Conservation (phyloP, 1,284 basidiomycete genomes). For the Ganoderma leucocontextum region DNA sequence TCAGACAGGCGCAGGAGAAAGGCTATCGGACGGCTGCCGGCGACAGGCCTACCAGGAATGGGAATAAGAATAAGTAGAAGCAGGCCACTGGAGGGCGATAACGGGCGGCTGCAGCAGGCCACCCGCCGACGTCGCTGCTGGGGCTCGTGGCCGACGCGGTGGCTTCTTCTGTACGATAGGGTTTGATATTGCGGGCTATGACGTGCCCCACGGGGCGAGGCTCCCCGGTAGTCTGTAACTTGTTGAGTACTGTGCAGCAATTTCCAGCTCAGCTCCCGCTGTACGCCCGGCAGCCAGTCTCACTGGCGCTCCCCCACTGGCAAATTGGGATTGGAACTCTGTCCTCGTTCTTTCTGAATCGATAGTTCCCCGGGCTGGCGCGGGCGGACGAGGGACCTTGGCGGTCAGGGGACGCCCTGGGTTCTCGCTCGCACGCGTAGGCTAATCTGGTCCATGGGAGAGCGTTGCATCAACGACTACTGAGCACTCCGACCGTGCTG, state of each 20-base stretch:
- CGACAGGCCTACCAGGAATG: not conserved
- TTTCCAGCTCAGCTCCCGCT: not conserved
- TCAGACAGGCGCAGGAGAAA: not conserved
- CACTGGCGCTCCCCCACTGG: not conserved
- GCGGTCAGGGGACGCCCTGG: not conserved
- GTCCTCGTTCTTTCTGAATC: not conserved
- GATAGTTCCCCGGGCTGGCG: too few species aligned
- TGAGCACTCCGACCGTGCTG: constrained; percentile 1
- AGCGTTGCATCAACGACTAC: not conserved
- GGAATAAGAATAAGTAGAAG: not conserved
- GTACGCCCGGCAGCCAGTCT: not conserved
- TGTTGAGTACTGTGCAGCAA: not conserved
- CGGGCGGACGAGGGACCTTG: constrained; percentile 1
- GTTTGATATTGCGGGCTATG: constrained; percentile 38
- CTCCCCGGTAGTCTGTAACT: not conserved
- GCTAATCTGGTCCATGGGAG: constrained; percentile 23
- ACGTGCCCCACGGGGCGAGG: constrained; percentile 24
- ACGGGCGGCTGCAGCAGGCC: constrained; percentile 17
- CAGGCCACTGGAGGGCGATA: constrained; percentile 23
- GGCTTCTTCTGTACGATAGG: constrained; percentile 27
- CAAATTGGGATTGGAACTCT: not conserved
- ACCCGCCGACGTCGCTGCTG: not conserved
- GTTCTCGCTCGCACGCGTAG: constrained; percentile 14
- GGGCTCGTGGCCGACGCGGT: constrained; percentile 3
- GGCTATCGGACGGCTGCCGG: not conserved